Evolutionary conservation across 2,329 filamentous ascomycete genomes (phyloP), one percentile per base, ranked within the genome.

Genomic region (Alternaria panax): DNA sequence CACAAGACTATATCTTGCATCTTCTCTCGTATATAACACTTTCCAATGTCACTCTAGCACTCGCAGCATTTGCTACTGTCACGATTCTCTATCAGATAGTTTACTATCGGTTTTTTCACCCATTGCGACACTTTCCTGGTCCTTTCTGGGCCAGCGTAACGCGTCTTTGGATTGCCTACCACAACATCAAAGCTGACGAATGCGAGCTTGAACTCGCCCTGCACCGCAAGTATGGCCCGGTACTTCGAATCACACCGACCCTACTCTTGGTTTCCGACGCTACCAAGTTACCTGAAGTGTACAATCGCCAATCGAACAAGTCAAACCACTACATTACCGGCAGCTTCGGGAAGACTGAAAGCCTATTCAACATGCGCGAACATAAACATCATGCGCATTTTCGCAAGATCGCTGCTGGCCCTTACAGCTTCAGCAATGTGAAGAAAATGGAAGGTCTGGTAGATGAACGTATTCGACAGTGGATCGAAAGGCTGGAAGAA

Each of bases 361-460:
- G 80, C 1, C 65, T 87, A 6, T 87, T 88, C 72, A 87, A 87
- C 57, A 87, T 86, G 81, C 83, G 83, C 59, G 81, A 84, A 45
- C 78, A 83, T 45, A 79, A 78, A 53, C 75, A 77, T 5, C 86
- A 88, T 68, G 79, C 84, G 3, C 75, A 79, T 2, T 84, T 82
- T 64, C 79, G 86, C 18, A 87, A 86, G 73, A 79, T 85, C 22
- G 80, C 84, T 24, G 86, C 85, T 1, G 79, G 80, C 1, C 81
- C 84, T 65, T 88, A 87, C 66, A 83, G 80, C 53, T 85, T 87
- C 66, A 80, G 75, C 43, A 87, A 85, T 64, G 81, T 88, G 64
- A 85, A 84, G 72, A 84, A 82, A 63, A 87, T 86, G 82, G 86
- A 88, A 69, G 82, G 84, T 0, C 64, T 87, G 28, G 78, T 88